These are phyloP conservation scores for Aschersonia sp. DNA, from an alignment of 2,329 filamentous ascomycete genomes.

Conservation along the genomic window DNA sequence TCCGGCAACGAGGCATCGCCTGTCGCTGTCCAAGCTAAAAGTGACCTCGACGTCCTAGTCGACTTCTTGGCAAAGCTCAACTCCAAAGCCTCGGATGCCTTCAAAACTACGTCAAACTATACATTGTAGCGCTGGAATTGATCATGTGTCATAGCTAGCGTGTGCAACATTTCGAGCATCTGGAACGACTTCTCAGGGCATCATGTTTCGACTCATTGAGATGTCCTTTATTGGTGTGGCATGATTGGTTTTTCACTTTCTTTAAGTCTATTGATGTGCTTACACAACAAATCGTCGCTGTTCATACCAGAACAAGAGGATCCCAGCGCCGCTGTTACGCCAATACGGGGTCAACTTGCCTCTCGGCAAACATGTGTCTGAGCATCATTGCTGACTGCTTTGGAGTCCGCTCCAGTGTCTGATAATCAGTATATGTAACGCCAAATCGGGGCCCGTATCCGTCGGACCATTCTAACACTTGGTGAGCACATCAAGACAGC, in stretches of 20 bases:
- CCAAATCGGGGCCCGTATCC: slow-evolving; percentile 24
- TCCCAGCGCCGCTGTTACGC: background rate
- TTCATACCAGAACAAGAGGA: too few species aligned
- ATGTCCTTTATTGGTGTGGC: too few species aligned
- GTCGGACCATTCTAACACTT: slow-evolving; percentile 17
- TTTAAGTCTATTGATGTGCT: too few species aligned
- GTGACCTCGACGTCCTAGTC: slow-evolving; percentile 23
- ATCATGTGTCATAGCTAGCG: background rate
- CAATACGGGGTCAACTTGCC: slow-evolving; percentile 3
- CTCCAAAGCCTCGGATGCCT: slow-evolving; percentile 26
- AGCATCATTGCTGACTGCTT: slow-evolving; percentile 19
- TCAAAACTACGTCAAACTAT: slow-evolving; percentile 15
- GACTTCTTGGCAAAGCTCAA: slow-evolving; percentile 25
- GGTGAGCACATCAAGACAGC: background rate
- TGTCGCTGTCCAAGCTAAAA: slow-evolving; percentile 20
- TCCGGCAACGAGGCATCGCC: slow-evolving; percentile 21
- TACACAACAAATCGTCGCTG: too few species aligned
- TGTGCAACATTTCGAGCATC: background rate
- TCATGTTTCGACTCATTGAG: too few species aligned
- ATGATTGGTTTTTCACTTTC: too few species aligned
- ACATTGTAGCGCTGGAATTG: slow-evolving; percentile 1
- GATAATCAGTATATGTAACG: slow-evolving; percentile 21
- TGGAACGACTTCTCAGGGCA: background rate
- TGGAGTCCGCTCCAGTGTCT: slow-evolving; percentile 21
- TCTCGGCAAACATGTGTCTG: slow-evolving; percentile 11